Evolutionary conservation across 2,329 filamentous ascomycete genomes (phyloP), one percentile per base, ranked within the genome.

Genomic region (Aaosphaeria pasadenensis): DNA sequence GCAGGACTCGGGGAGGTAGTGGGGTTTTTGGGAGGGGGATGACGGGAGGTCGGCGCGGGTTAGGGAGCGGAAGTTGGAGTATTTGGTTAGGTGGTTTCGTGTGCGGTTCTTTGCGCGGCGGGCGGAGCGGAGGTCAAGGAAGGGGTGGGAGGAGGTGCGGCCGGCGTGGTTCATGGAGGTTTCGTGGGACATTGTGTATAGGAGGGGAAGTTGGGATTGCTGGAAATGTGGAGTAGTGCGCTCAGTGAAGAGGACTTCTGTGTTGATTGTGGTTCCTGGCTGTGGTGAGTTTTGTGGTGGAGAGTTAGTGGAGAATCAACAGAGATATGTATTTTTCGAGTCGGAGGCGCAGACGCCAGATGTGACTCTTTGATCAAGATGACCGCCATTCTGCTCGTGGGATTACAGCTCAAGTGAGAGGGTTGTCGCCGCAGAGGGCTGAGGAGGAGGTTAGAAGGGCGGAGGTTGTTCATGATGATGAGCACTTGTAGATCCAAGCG

Each of bases 231-330:
- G 4, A 32, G 29, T 49, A 43, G 43, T 42, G 31, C 38, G 28
- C 47, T 49, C 43, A 49, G 39, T 43, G 6, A 49, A 49, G 47
- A 49, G 47, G 47, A 49, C 47, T 43, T 33, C 4, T 39, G 35
- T 39, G 35, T 4, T 39, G 42, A n/a, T 17, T 11, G 39, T 11
- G 9, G 33, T 36, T 11, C 24, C 39, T 41, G 28, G 39, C 39
- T 41, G 39, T 41, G 17, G 11, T 11, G 7, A 24, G 39, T 41
- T 28, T 2, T 11, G 17, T 11, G 17, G 17, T 11, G 4, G 11
- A n/a, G 7, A 24, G 4, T 41, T 41, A 41, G 39, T 24, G 28
- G 30, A 3, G 42, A 44, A 11, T 17, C n/a, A 33, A 24, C 3
- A 3, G 17, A 24, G 17, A 24, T 24, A 24, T 24, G 3, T 2